Evolutionary conservation across 1,284 basidiomycete species (phyloP).

Genomic region (Erythrobasidium hasegawianum): DNA sequence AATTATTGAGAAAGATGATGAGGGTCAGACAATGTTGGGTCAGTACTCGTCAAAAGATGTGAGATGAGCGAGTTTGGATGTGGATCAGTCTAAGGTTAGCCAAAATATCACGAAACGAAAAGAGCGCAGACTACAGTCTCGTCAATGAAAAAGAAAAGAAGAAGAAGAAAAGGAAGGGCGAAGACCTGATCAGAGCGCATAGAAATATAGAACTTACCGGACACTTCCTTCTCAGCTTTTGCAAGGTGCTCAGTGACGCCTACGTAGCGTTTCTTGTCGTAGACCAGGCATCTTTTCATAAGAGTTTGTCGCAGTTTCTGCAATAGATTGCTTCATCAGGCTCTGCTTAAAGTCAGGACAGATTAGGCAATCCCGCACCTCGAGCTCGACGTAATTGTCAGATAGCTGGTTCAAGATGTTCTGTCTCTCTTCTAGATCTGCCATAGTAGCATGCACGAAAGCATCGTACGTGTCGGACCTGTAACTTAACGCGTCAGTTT

Average conservation of each 20-base stretch:
- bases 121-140: too few species aligned
- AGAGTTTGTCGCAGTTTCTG: not conserved
- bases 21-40: too few species aligned
- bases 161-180: too few species aligned
- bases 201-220: too few species aligned
- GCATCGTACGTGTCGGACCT: conserved; percentile 6
- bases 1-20: too few species aligned
- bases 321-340: not conserved
- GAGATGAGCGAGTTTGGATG: too few species aligned
- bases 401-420: conserved; percentile 1
- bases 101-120: too few species aligned
- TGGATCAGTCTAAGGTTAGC: too few species aligned
- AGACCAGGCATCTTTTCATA: not conserved
- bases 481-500: not conserved
- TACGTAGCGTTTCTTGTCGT: not conserved
- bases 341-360: not conserved
- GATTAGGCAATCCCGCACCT: not conserved
- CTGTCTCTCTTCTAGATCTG: conserved; percentile 10
- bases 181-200: too few species aligned
- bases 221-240: not conserved
- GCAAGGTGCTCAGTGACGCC: not conserved
- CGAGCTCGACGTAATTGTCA: conserved; percentile 7
- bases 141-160: too few species aligned
- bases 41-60: too few species aligned
- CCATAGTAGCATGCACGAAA: not conserved